Base-by-base conservation (phyloP, 73 alveolate genomes). In the Blepharisma japonicum region DNA sequence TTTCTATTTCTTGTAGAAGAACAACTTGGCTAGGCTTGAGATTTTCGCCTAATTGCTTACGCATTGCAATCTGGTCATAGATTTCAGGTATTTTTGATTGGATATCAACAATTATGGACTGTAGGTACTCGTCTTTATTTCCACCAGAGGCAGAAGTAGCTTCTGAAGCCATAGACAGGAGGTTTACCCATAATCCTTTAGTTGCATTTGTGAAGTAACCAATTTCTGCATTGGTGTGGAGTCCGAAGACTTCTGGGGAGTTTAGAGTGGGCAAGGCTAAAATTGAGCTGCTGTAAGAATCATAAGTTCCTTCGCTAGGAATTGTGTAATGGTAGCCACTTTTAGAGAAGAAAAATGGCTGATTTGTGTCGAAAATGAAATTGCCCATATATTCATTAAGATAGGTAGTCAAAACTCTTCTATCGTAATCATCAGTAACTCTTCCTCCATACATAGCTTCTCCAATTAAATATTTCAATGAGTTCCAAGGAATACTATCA, bases 361-460 rank as follows among this genome's bases (percentile, higher is more conserved):
- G 90, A 81, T 96, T 93, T 72, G 85, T 95, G 79, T 96, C 99
- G 80, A 96, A 96, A 27, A 96, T 89, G 86, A 94, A 95, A 77
- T 95, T 98, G 55, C 99, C 99, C 42, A 32, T 91, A 91, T 95
- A 95, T 87, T 95, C 99, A 83, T 90, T 87, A 42, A 91, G 84
- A 80, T 88, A 88, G 54, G 95, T 87, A 46, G 27, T 55, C 20
- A 74, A 76, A 21, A 78, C 86, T 70, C 93, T 68, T 90, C 98
- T 82, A 83, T 95, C 99, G 86, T 86, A 95, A 83, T 88, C 96
- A 91, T 95, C 99, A 20, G 99, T 95, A 61, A 95, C 99, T 86
- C 99, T 92, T 23, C 99, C 99, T 38, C 99, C 99, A 81, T 95
- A 95, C 99, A 94, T 95, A 77, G 99, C 99, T 84, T 95, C 99